Evolutionary conservation across 768 basidiomycete species (phyloP), one percentile per base, ranked within the genome.

Genomic region (Agaricus subrufescens): DNA sequence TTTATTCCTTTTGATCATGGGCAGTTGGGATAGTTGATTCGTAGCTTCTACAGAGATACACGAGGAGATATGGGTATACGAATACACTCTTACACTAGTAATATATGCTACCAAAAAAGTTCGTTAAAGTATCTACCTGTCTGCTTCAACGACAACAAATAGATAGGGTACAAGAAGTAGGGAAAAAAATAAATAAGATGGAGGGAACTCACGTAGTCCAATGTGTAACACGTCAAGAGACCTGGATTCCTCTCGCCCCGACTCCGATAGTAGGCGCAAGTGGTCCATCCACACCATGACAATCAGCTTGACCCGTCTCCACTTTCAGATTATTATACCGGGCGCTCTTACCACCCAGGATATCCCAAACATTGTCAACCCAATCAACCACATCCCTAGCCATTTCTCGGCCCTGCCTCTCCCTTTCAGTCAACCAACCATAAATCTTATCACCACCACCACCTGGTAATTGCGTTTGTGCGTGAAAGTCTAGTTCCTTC

Each of bases 341-440:
- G 2, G 8, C 42, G 5, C 27, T 29, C 7, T 29, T 27, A 14
- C n/a, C 42, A 19, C 23, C 51, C 6, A 44, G 7, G 3, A 30
- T 19, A 30, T 43, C 47, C 12, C 69, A 67, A 68, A 74, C 73
- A 43, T 67, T 65, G 44, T 64, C 62, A 11, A 81, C 76, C 84
- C 86, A 87, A 3, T 73, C 67, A 48, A 82, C 69, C 9, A 86
- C 71, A 44, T 66, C 69, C 42, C 58, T 56, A 14, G 84, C 85
- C 71, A 84, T 72, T 46, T 71, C 62, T 58, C 67, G 52, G 0
- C 77, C 80, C 59, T 80, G 78, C 50, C 64, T 65, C 59, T 69
- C 68, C 53, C 78, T 68, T 56, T 66, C 68, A 46, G 75, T 74
- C 34, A 74, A 67, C 14, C 75, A 75, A 43, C 71, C 75, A 30